Base-by-base conservation (phyloP, 202 grass and related monocot genomes). In the Bolboschoenoplectus hybrid region DNA sequence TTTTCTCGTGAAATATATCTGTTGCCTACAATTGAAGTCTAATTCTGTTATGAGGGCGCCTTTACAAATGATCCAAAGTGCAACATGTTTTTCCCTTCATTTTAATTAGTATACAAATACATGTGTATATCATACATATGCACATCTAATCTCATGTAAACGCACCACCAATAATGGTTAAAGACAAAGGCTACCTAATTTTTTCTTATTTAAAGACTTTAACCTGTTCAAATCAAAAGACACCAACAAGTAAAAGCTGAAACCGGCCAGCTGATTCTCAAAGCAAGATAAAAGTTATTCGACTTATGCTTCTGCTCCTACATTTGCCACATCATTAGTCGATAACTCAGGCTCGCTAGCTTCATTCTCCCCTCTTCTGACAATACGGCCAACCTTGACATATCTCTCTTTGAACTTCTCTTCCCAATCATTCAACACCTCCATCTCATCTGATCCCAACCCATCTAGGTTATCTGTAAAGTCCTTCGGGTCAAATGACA, bases 321-420 rank as follows among this genome's bases (percentile, higher is more conserved):
- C 41, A 76, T 76, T 34, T 53, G 10, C 47, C 19, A 55, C 50
- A 50, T 77, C 12, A 77, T 3, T 35, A 39, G n/a, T 56, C 50
- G 12, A 36, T 39, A 17, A n/a, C 35, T 79, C 51, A 2, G 51
- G 35, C 34, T 38, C 74, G 41, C 51, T 79, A 40, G 52, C 19
- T 40, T 40, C 81, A 41, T 51, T 67, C 14, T 67, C 61, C 49
- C 1, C 7, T 51, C 46, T 67, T 46, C 11, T 64, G 46, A 70
- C 61, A 19, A 83, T 55, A 12, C 66, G 78, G 13, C 96, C 96
- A 88, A 98, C 93, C 69, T 83, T 87, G 45, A 87, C 91, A 78
- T 98, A 96, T 82, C 89, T 91, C 86, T 98, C 96, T 80, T 89
- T 91, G 12, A 98, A 98, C 55, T 98, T 98, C 77, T 96, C 93